Evolutionary conservation across 139 green algal species (phyloP).

Genomic region (Desmodesmus armatus): DNA sequence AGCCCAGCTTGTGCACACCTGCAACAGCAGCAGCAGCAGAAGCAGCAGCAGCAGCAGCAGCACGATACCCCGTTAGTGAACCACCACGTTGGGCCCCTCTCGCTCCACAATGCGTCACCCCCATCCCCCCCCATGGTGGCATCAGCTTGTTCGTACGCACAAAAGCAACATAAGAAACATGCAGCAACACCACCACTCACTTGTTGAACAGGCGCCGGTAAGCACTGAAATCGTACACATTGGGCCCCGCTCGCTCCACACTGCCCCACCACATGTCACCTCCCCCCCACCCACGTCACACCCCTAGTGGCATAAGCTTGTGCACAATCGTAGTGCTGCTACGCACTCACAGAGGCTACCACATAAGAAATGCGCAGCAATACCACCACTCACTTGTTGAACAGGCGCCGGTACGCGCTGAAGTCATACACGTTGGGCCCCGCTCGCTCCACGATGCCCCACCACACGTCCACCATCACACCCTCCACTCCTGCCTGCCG

Average conservation of each 20-base stretch:
- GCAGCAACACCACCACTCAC: too few species aligned
- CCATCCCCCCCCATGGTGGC: constrained; percentile 93
- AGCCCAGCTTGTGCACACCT: constrained; percentile 61
- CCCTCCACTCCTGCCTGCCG: constrained; percentile 90
- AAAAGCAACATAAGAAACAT: too few species aligned
- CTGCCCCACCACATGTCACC: constrained; percentile 97
- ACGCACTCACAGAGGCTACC: too few species aligned
- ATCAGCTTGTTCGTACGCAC: too few species aligned
- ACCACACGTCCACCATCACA: constrained; percentile 97
- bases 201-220: constrained; percentile 79
- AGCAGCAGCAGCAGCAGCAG: too few species aligned
- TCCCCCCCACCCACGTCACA: constrained; percentile 94
- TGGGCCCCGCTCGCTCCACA: constrained; percentile 79
- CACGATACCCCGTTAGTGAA: too few species aligned
- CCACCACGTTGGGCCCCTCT: constrained; percentile 65
- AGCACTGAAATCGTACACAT: constrained; percentile 88
- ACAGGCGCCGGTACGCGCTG: constrained; percentile 79
- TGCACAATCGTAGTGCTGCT: too few species aligned
- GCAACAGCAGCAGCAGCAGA: too few species aligned
- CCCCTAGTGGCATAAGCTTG: too few species aligned
- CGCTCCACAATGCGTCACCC: constrained; percentile 95
- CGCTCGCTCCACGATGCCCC: constrained; percentile 86
- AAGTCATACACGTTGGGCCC: constrained; percentile 89
- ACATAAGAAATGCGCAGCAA: too few species aligned
- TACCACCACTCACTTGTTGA: constrained; percentile 64